Evolutionary conservation across 495 filamentous ascomycete species (phyloP).

Genomic region (Penicillium cinerascens): DNA sequence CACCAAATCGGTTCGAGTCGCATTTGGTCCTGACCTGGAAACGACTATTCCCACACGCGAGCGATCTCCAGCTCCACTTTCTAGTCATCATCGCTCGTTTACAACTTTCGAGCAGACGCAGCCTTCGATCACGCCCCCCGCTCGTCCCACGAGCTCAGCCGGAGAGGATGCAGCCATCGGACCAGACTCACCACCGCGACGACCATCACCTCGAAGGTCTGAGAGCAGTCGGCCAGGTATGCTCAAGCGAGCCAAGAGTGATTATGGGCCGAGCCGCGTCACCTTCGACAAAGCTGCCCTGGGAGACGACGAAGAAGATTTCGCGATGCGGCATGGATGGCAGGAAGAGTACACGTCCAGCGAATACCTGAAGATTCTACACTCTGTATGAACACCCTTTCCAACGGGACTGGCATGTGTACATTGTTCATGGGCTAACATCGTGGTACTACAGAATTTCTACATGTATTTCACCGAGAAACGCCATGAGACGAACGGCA

Average conservation of each 20-base stretch:
- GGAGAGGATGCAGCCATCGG: constrained; percentile 26
- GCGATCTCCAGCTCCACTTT: constrained; percentile 36
- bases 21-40: constrained; percentile 44
- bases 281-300: constrained; percentile 31
- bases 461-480: constrained; percentile 99
- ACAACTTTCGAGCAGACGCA: constrained; percentile 35
- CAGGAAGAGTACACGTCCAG: constrained; percentile 58
- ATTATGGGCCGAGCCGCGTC: constrained; percentile 53
- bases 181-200: constrained; percentile 22
- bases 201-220: constrained; percentile 30
- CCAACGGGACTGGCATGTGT: not conserved
- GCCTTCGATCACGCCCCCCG: constrained; percentile 15
- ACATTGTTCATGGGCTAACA: constrained; percentile 7
- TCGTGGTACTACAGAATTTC: constrained; percentile 50
- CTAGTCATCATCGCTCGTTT: constrained; percentile 39
- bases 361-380: constrained; percentile 55
- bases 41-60: constrained; percentile 43
- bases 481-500: constrained; percentile 92
- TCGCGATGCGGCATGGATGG: constrained; percentile 61
- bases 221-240: constrained; percentile 49
- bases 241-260: constrained; percentile 68
- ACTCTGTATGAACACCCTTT: constrained; percentile 47
- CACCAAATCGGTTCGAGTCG: constrained; percentile 44
- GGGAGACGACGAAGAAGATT: constrained; percentile 46
- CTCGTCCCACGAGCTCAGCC: constrained; percentile 34